A percentile compares a stretch with the other conserved stretches of the same genome.
These are phyloP conservation scores for Orbilia blumenaviensis DNA, from an alignment of 2,329 filamentous ascomycete species.

Conservation along the genomic window DNA sequence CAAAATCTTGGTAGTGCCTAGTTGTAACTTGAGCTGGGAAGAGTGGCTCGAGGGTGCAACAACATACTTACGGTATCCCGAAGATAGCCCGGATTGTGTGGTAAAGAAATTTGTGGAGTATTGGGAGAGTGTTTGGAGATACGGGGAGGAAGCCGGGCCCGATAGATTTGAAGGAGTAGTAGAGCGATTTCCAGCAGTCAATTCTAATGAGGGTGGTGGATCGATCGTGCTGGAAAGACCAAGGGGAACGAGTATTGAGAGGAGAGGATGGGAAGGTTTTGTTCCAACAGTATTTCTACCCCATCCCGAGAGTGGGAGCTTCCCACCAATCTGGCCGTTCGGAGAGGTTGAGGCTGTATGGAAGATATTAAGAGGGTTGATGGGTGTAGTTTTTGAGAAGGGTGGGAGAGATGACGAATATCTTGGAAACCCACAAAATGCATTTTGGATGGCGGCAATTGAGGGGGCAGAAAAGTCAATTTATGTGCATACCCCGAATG, in stretches of 20 bases:
- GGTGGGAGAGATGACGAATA: slow-evolving; percentile 36
- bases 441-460: slow-evolving; percentile 71
- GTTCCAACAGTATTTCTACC: slow-evolving; percentile 73
- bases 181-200: slow-evolving; percentile 31
- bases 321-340: slow-evolving; percentile 67
- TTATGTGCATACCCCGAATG: slow-evolving; percentile 78
- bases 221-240: slow-evolving; percentile 28
- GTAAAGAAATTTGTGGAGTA: slow-evolving; percentile 73
- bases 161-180: slow-evolving; percentile 9
- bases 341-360: slow-evolving; percentile 25
- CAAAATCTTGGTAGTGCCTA: slow-evolving; percentile 73
- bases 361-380: slow-evolving; percentile 23
- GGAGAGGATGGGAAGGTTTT: background rate
- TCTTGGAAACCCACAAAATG: slow-evolving; percentile 72
- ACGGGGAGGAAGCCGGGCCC: slow-evolving; percentile 38
- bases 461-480: slow-evolving; percentile 69
- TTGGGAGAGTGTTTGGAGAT: slow-evolving; percentile 74
- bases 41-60: slow-evolving; percentile 84
- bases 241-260: slow-evolving; percentile 1
- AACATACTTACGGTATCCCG: slow-evolving; percentile 63
- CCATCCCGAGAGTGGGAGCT: slow-evolving; percentile 74
- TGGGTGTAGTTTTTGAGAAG: slow-evolving; percentile 19
- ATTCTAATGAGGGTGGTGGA: slow-evolving; percentile 33
- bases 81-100: slow-evolving; percentile 65
- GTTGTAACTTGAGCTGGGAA: slow-evolving; percentile 87